phyloP scores from a whole-genome alignment of 129 eudicot species.

The Artemisia annua region DNA sequence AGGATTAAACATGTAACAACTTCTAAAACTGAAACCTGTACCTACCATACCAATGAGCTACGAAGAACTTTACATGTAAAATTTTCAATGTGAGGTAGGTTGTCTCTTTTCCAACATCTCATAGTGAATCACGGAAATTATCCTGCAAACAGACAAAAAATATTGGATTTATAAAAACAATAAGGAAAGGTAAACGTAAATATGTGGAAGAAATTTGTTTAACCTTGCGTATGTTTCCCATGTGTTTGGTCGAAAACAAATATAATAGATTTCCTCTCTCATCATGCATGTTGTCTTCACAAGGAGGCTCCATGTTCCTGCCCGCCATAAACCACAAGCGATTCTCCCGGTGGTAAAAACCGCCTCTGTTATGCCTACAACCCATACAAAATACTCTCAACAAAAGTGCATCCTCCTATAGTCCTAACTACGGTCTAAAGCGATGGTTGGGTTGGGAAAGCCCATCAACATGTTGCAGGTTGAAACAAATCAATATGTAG shows the following conservation, averaged over 20 bases:
- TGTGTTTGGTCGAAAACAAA: conserved; percentile 81
- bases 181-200: not conserved
- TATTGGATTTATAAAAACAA: not conserved
- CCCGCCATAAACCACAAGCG: conserved; percentile 72
- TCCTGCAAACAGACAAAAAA: conserved; percentile 57
- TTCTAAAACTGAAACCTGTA: conserved; percentile 14
- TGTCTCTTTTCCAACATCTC: conserved; percentile 81
- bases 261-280: conserved; percentile 87
- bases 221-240: conserved; percentile 96
- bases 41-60: conserved; percentile 26
- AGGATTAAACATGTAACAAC: conserved; percentile 22
- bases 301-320: conserved; percentile 63
- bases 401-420: no score
- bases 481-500: no score
- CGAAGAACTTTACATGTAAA: conserved; percentile 47
- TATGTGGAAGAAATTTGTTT: not conserved
- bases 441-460: no score
- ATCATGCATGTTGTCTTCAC: conserved; percentile 64
- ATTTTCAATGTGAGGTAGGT: conserved; percentile 63
- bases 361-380: conserved; percentile 72
- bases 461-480: no score
- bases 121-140: conserved; percentile 71
- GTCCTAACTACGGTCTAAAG: not conserved
- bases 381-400: not conserved
- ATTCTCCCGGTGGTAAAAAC: conserved; percentile 82